phyloP scores from a whole-genome alignment of 2,329 filamentous ascomycete genomes.

The Meredithiella fracta region DNA sequence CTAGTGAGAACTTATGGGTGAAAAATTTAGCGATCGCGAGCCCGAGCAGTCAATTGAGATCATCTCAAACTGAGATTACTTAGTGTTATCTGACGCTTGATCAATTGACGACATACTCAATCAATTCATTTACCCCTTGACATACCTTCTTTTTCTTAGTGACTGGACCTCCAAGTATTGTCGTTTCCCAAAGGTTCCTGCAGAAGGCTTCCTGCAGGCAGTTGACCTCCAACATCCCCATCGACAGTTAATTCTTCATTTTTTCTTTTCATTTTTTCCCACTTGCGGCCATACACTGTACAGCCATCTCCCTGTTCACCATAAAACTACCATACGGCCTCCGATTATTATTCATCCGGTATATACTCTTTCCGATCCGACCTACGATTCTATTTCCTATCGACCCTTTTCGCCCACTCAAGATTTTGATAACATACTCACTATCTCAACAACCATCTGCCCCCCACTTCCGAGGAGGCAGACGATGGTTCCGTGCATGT shows the following conservation, averaged over 20 bases:
- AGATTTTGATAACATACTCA: background rate
- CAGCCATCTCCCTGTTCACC: background rate
- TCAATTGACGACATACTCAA: too few relatives aligned
- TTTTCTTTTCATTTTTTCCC: background rate
- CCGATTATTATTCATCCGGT: background rate
- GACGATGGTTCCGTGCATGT: background rate
- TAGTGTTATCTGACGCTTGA: background rate
- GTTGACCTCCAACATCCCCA: background rate
- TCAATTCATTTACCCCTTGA: too few relatives aligned
- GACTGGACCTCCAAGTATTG: background rate
- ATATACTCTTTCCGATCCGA: background rate
- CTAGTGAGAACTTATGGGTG: background rate
- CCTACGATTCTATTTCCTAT: background rate
- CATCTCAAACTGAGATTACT: background rate
- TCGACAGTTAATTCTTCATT: background rate
- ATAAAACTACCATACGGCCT: background rate
- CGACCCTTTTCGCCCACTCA: background rate
- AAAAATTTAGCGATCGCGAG: background rate
- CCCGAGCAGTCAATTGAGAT: background rate
- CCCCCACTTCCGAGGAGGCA: background rate
- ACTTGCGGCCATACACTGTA: background rate
- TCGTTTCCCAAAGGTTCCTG: background rate
- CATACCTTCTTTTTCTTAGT: too few relatives aligned
- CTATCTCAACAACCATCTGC: background rate
- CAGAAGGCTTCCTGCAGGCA: background rate